Evolutionary conservation across 768 basidiomycete genomes (phyloP), one percentile per base, ranked within the genome.

Genomic region (Suillus clintonianus): DNA sequence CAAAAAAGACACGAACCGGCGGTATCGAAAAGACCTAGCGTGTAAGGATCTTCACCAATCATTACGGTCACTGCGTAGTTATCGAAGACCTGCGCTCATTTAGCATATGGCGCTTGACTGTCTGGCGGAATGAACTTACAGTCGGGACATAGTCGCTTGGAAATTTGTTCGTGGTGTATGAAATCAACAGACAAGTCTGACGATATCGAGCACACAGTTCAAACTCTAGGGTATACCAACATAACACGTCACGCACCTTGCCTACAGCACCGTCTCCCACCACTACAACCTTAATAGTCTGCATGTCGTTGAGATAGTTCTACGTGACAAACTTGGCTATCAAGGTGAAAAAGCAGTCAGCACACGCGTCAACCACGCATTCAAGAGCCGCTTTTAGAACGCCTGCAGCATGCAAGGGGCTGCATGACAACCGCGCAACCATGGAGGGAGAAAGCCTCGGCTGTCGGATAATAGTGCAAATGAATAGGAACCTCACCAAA

Each of bases 61-160:
- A 99, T 99, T 64, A 99, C 97, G n/a, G 97, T 99, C 66, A 99
- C 97, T 65, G 97, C 97, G 80, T 96, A 96, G 80, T 97, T 97
- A 80, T 97, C 94, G 78, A 95, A 95, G 64, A 95, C 91, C 92
- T 94, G 79, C 19, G 60, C 65, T 58, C 55, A 47, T 39, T 42
- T 56, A 54, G 47, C 51, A 57, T 37, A 61, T 68, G 65, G 41
- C 64, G 53, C 58, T 57, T 6, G 19, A 17, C 39, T 11, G 60
- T 55, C 37, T 15, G 55, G 15, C 51, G 14, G 60, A 61, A 54
- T 22, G 45, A 15, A 86, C 91, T 77, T 81, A 97, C 95, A 69
- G 96, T 97, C 62, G 96, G 96, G 57, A 99, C 97, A 81, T 98
- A 98, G 87, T 99, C 97, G 77, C 94, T 95, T 39, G 95, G 95